A percentile compares a stretch with the other conserved stretches of the same genome.
Evolutionary conservation across 495 filamentous ascomycete genomes (phyloP).

Genomic region (Tuber magnatum): DNA sequence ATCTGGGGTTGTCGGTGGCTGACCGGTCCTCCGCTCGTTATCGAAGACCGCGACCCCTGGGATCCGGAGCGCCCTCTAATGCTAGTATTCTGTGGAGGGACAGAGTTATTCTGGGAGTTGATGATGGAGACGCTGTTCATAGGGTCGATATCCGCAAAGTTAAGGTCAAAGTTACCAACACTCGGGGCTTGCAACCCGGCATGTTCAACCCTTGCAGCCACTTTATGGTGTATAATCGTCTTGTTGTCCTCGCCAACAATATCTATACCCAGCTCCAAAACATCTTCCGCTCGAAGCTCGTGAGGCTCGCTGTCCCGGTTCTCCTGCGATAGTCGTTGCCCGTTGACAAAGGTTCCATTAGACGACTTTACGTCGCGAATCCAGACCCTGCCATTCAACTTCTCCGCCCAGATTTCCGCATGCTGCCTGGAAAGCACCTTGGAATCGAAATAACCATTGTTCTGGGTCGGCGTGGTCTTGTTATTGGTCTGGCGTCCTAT

Average conservation of each 20-base stretch:
- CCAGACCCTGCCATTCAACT: constrained; percentile 73
- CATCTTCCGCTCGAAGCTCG: constrained; percentile 77
- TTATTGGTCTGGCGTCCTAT: constrained; percentile 96
- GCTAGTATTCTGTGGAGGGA: constrained; percentile 46
- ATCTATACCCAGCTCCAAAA: constrained; percentile 90
- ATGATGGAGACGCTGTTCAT: constrained; percentile 61
- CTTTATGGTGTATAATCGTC: constrained; percentile 95
- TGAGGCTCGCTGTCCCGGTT: constrained; percentile 93
- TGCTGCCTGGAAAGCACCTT: constrained; percentile 95
- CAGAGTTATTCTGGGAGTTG: constrained; percentile 53
- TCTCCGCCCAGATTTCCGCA: constrained; percentile 91
- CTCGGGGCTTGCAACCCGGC: constrained; percentile 60
- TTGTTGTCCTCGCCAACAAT: constrained; percentile 98
- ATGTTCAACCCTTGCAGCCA: constrained; percentile 91
- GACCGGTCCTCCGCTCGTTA: constrained; percentile 52
- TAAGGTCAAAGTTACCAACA: constrained; percentile 58
- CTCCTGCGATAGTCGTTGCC: constrained; percentile 78
- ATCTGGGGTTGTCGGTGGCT: constrained; percentile 57
- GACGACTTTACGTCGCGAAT: constrained; percentile 97
- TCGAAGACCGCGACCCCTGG: constrained; percentile 51
- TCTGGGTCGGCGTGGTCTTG: constrained; percentile 80
- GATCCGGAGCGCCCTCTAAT: constrained; percentile 67
- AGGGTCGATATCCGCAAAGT: constrained; percentile 75
- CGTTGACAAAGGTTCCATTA: constrained; percentile 97
- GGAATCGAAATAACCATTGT: constrained; percentile 94